A percentile compares a stretch with the other conserved stretches of the same genome.
Conservation (phyloP, 768 basidiomycete species). For the Russula brevipes region DNA sequence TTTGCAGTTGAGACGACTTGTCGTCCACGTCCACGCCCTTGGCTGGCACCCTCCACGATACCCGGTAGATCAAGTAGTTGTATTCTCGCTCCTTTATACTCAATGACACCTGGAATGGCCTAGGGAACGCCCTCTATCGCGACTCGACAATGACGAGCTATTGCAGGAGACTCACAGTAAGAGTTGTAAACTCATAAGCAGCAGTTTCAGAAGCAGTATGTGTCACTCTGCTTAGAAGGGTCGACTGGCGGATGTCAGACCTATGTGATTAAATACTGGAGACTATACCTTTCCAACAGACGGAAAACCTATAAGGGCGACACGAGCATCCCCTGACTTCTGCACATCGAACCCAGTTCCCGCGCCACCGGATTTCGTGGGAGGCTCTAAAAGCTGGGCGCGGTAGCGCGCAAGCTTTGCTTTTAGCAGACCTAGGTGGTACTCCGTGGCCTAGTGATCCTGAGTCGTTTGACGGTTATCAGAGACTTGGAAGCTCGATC, state of each 20-base stretch:
- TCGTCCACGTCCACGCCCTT: constrained; percentile 87
- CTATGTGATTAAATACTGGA: neutral
- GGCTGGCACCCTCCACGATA: constrained; percentile 90
- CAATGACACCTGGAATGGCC: constrained; percentile 97
- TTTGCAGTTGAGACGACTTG: constrained; percentile 82
- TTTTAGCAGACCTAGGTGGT: constrained; percentile 89
- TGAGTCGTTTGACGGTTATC: neutral
- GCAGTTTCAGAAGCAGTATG: constrained; percentile 86
- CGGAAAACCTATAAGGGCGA: constrained; percentile 92
- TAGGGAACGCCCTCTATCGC: constrained; percentile 28
- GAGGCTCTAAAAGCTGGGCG: constrained; percentile 89
- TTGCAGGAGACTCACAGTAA: constrained; percentile 50
- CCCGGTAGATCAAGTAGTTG: constrained; percentile 94
- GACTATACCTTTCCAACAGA: constrained; percentile 77
- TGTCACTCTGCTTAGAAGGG: constrained; percentile 85
- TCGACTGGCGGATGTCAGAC: constrained; percentile 52
- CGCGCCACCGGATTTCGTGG: constrained; percentile 71
- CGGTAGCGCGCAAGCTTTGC: constrained; percentile 94
- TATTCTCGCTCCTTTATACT: constrained; percentile 90
- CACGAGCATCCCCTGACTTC: constrained; percentile 82
- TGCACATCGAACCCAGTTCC: constrained; percentile 89
- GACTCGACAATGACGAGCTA: neutral
- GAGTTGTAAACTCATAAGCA: constrained; percentile 93
- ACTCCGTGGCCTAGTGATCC: constrained; percentile 72
- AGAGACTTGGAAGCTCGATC: constrained; percentile 12